A percentile compares a stretch with the other conserved stretches of the same genome.
These are phyloP conservation scores for Cymodocea nodosa DNA, from an alignment of 116 monocot genomes.

Conservation along the genomic window DNA sequence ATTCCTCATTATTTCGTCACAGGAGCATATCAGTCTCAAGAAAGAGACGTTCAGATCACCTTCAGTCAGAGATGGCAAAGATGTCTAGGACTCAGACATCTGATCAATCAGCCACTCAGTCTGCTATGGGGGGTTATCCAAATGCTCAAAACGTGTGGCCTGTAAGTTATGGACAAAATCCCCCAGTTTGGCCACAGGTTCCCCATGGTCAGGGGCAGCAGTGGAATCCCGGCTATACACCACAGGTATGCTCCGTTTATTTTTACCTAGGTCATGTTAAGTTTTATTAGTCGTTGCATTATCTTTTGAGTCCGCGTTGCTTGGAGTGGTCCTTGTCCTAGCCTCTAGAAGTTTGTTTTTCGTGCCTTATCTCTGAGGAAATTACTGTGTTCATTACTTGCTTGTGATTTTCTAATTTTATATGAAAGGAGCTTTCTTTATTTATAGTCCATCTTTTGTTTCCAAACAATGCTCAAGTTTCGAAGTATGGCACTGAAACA, in stretches of 20 bases:
- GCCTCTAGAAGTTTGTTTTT: no score
- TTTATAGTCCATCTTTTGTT: no score
- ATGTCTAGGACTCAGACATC: conserved; percentile 30
- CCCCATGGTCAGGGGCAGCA: conserved; percentile 59
- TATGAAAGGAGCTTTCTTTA: no score
- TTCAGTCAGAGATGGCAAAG: conserved; percentile 66
- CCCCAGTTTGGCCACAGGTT: conserved; percentile 51
- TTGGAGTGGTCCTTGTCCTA: no score
- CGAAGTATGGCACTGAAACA: no score
- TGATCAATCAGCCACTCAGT: conserved; percentile 33
- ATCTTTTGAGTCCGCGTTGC: no score
- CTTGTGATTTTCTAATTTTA: no score
- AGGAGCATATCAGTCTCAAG: conserved; percentile 40
- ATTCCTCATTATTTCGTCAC: conserved; percentile 57
- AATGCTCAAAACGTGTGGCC: conserved; percentile 64
- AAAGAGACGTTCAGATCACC: conserved; percentile 61
- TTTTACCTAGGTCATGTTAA: background rate
- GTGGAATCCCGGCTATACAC: conserved; percentile 72
- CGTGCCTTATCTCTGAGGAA: no score
- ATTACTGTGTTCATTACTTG: no score
- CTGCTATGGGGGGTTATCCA: conserved; percentile 46
- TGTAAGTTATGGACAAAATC: conserved; percentile 48
- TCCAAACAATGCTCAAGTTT: no score
- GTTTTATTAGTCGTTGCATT: background rate
- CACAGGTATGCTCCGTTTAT: conserved; percentile 36